These are phyloP conservation scores for Coemansia asiatica DNA, from an alignment of 192 early-diverging fungal species.

Conservation along the genomic window DNA sequence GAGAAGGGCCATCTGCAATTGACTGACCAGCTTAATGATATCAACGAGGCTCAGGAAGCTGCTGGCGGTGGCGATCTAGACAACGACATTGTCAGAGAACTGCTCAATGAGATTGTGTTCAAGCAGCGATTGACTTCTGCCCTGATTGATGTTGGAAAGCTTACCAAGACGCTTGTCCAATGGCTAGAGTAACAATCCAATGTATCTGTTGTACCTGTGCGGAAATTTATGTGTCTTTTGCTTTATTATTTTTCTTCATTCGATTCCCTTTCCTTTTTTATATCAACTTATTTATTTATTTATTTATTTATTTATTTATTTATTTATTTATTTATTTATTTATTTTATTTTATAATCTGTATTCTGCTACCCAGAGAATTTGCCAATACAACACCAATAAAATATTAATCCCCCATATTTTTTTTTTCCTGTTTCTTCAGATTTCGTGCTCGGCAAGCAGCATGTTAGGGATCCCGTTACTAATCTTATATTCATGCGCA, in stretches of 20 bases:
- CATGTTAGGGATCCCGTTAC: conserved; percentile 94
- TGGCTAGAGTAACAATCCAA: conserved; percentile 59
- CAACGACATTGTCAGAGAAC: conserved; percentile 55
- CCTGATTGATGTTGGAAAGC: conserved; percentile 88
- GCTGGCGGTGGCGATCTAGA: conserved; percentile 50
- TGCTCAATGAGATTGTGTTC: conserved; percentile 61
- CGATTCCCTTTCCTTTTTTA: too few relatives aligned
- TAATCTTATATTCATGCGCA: conserved; percentile 86
- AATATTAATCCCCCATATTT: not conserved
- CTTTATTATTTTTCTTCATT: not conserved
- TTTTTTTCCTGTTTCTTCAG: conserved; percentile 24
- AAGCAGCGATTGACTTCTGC: conserved; percentile 85
- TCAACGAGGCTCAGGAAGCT: conserved; percentile 51
- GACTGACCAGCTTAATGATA: conserved; percentile 56
- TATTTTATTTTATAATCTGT: not conserved
- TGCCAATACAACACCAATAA: too few relatives aligned
- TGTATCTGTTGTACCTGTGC: too few relatives aligned
- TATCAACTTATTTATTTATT: not conserved
- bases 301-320: conserved; percentile 2
- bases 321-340: not conserved
- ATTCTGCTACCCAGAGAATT: too few relatives aligned
- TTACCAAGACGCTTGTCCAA: conserved; percentile 78
- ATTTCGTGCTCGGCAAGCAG: conserved; percentile 79
- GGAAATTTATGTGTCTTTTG: too few relatives aligned
- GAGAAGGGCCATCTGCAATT: conserved; percentile 52